These are phyloP conservation scores for Chondrostereum purpureum DNA, from an alignment of 1,284 basidiomycete genomes.

Conservation along the genomic window DNA sequence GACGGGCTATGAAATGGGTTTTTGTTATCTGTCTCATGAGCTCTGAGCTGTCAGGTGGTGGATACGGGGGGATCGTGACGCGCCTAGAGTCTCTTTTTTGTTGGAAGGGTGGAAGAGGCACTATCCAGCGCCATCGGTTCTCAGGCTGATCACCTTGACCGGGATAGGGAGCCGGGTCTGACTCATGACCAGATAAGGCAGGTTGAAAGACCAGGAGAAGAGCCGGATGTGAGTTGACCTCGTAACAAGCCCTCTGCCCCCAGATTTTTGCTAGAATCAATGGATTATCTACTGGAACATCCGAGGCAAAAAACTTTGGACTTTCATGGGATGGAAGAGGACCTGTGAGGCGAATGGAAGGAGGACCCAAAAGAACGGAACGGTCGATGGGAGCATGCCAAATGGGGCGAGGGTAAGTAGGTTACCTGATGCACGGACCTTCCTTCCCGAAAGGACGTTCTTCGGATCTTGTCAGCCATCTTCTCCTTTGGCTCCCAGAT, in stretches of 20 bases:
- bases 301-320: slow-evolving; percentile 11
- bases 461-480: slow-evolving; percentile 34
- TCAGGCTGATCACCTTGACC: not conserved
- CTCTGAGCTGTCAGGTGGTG: no score
- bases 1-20: not conserved
- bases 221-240: no score
- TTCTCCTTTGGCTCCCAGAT: not conserved
- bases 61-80: not conserved
- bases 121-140: slow-evolving; percentile 8
- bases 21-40: not conserved
- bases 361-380: not conserved
- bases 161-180: not conserved
- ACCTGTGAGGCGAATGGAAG: not conserved
- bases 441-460: slow-evolving; percentile 23
- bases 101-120: no score
- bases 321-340: slow-evolving; percentile 17
- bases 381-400: not conserved
- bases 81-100: no score
- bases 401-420: slow-evolving; percentile 12
- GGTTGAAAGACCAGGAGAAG: slow-evolving; percentile 15
- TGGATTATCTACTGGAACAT: not conserved
- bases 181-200: slow-evolving; percentile 15
- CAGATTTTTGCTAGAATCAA: no score
- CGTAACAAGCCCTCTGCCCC: no score
- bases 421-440: slow-evolving; percentile 32